phyloP scores from a whole-genome alignment of 495 filamentous ascomycete genomes.

The Penicillium chermesinum region DNA sequence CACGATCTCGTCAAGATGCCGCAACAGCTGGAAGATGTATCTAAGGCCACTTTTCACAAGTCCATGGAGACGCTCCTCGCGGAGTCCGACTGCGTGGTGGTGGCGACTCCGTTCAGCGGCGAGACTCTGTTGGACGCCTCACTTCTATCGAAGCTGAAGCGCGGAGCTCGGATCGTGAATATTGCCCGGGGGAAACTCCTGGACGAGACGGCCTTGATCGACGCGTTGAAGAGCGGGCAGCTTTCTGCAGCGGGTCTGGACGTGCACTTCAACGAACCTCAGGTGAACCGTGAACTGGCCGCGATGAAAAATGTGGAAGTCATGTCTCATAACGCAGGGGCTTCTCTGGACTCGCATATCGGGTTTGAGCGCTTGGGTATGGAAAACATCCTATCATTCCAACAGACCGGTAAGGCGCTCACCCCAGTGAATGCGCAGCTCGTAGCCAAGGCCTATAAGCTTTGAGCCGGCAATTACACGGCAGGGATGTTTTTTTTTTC shows the following conservation, averaged over 20 bases:
- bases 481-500: too few relatives aligned
- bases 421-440: constrained; percentile 62
- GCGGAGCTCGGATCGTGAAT: constrained; percentile 61
- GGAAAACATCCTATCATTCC: constrained; percentile 62
- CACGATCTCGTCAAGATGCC: constrained; percentile 59
- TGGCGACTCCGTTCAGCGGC: constrained; percentile 63
- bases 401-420: constrained; percentile 48
- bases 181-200: constrained; percentile 67
- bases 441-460: constrained; percentile 20
- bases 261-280: constrained; percentile 57
- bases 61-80: constrained; percentile 50
- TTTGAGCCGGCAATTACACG: neutral
- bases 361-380: constrained; percentile 71
- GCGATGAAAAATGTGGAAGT: constrained; percentile 53
- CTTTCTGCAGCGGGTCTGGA: constrained; percentile 59
- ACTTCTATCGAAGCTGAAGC: constrained; percentile 48
- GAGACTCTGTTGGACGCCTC: constrained; percentile 48
- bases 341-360: constrained; percentile 63
- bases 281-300: constrained; percentile 43
- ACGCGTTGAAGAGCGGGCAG: constrained; percentile 52
- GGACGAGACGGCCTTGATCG: constrained; percentile 63
- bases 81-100: constrained; percentile 57
- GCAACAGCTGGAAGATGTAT: constrained; percentile 16
- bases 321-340: constrained; percentile 67
- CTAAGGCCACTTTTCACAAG: constrained; percentile 45